Evolutionary conservation across 2,329 filamentous ascomycete genomes (phyloP).

Genomic region (Biscogniauxia mediterranea): DNA sequence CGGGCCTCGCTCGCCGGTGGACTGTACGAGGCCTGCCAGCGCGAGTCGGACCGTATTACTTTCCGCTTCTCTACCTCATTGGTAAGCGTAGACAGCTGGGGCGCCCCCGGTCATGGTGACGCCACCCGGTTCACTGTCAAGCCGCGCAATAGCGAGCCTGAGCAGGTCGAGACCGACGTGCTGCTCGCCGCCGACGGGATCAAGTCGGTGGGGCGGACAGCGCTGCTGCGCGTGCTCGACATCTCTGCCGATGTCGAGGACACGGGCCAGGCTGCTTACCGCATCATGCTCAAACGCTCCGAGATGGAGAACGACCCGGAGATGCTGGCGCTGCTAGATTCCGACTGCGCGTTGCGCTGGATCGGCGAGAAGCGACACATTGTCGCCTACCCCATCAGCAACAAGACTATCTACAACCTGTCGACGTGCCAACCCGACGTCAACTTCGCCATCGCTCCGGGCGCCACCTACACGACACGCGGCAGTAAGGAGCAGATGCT

Average conservation of each 20-base stretch:
- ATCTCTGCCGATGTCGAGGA: constrained; percentile 58
- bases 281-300: constrained; percentile 70
- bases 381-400: constrained; percentile 72
- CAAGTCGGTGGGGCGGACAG: constrained; percentile 49
- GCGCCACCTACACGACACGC: constrained; percentile 61
- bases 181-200: constrained; percentile 56
- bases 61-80: constrained; percentile 66
- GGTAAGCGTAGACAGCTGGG: constrained; percentile 56
- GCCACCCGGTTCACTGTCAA: constrained; percentile 56
- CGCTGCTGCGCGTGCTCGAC: constrained; percentile 54
- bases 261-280: constrained; percentile 74
- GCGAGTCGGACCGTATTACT: constrained; percentile 54
- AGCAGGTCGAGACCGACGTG: constrained; percentile 52
- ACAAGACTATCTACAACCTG: constrained; percentile 64
- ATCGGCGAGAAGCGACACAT: constrained; percentile 74
- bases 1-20: constrained; percentile 68
- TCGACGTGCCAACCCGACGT: constrained; percentile 61
- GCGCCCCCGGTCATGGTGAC: constrained; percentile 39
- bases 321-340: constrained; percentile 64
- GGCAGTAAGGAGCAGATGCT: constrained; percentile 62
- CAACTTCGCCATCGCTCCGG: constrained; percentile 57
- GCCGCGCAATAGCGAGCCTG: constrained; percentile 54
- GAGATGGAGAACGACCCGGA: constrained; percentile 67
- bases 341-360: constrained; percentile 69
- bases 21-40: constrained; percentile 68